Evolutionary conservation across 1,284 basidiomycete genomes (phyloP).

Genomic region (Trichosporon sp.): DNA sequence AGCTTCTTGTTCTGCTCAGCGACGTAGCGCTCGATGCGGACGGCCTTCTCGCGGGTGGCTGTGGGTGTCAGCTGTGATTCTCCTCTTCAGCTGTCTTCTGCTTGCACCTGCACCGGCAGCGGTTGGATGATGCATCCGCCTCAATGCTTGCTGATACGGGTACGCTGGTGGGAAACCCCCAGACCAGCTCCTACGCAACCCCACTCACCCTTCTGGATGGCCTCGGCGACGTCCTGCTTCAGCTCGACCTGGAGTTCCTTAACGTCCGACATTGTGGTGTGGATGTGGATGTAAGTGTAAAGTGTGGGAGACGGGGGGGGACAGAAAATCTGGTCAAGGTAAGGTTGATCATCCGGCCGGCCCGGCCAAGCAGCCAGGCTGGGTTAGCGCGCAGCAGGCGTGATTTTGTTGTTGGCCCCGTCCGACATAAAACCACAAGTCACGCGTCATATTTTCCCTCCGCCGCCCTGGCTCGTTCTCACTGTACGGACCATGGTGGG

Average conservation of each 20-base stretch:
- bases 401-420: conserved; percentile 9
- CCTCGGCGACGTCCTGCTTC: conserved; percentile 8
- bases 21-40: conserved; percentile 36
- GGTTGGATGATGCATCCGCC: too few relatives aligned
- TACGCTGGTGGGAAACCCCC: too few relatives aligned
- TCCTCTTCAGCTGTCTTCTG: too few relatives aligned
- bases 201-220: conserved; percentile 10
- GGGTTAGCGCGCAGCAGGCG: neutral
- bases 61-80: neutral
- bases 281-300: neutral
- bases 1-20: conserved; percentile 39
- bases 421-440: neutral
- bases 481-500: neutral
- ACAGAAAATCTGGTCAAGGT: neutral
- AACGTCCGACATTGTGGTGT: neutral
- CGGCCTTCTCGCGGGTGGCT: conserved; percentile 45
- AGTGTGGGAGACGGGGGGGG: neutral
- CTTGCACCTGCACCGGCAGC: too few relatives aligned
- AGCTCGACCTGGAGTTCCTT: conserved; percentile 17
- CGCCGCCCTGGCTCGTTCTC: neutral
- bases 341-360: neutral
- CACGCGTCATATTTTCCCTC: conserved; percentile 18
- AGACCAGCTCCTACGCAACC: too few relatives aligned
- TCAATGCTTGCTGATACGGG: too few relatives aligned
- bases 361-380: neutral